Evolutionary conservation across 2,329 filamentous ascomycete species (phyloP).

Genomic region (Pseudofabraea citricarpa): DNA sequence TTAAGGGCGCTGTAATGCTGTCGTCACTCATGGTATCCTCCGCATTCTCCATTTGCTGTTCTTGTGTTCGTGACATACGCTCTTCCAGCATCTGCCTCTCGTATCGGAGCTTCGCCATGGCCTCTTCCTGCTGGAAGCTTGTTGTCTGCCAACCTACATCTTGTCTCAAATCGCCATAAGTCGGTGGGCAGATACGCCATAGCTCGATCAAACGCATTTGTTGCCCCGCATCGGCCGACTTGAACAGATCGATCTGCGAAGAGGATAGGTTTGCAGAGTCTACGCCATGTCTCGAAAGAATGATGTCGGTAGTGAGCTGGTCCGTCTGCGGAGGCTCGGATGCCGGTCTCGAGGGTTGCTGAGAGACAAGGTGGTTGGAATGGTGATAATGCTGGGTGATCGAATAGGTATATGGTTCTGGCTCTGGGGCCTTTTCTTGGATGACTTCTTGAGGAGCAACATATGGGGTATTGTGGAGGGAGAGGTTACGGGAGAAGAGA

Average conservation of each 20-base stretch:
- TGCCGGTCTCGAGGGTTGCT: slow-evolving; percentile 39
- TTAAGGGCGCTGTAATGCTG: slow-evolving; percentile 31
- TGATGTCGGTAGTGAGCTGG: slow-evolving; percentile 46
- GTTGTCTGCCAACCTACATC: slow-evolving; percentile 55
- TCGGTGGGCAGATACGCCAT: slow-evolving; percentile 77
- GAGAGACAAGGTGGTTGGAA: slow-evolving; percentile 59
- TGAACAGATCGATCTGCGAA: slow-evolving; percentile 75
- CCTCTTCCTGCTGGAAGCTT: slow-evolving; percentile 48
- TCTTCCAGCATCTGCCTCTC: slow-evolving; percentile 43
- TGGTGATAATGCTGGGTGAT: slow-evolving; percentile 82
- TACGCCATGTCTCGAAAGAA: slow-evolving; percentile 63
- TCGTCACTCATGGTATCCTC: slow-evolving; percentile 29
- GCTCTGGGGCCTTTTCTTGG: slow-evolving; percentile 23
- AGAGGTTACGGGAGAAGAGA: slow-evolving; percentile 74
- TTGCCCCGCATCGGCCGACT: slow-evolving; percentile 67
- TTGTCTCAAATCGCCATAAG: slow-evolving; percentile 49
- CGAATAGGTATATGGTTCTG: slow-evolving; percentile 60
- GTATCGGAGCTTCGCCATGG: slow-evolving; percentile 53
- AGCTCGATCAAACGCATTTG: slow-evolving; percentile 73
- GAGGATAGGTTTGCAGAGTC: slow-evolving; percentile 64
- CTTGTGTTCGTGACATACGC: slow-evolving; percentile 30
- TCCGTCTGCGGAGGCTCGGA: slow-evolving; percentile 47
- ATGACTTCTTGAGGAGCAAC: slow-evolving; percentile 14
- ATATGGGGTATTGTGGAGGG: slow-evolving; percentile 39
- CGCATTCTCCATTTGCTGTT: slow-evolving; percentile 43